Evolutionary conservation across 23 red algal genomes (phyloP).

Genomic region (Gracilariopsis chorda): DNA sequence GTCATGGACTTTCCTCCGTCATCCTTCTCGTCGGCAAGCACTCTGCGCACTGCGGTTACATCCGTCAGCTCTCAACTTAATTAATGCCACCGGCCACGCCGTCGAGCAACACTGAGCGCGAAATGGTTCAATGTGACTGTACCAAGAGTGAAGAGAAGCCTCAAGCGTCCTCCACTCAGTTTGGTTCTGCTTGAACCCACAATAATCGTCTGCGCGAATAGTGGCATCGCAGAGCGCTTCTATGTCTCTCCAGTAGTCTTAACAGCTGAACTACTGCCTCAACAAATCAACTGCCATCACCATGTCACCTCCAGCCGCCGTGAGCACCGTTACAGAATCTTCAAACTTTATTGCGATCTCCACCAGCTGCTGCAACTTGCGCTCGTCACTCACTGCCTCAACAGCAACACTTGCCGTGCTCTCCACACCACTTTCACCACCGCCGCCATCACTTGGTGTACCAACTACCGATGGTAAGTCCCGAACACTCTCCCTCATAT

Average conservation of each 20-base stretch:
- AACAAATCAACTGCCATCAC: constrained; percentile 71
- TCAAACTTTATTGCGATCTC: constrained; percentile 57
- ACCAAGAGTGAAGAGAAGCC: neutral
- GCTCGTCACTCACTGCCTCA: constrained; percentile 15
- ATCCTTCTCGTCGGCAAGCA: neutral
- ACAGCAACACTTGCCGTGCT: neutral
- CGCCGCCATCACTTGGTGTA: too few relatives aligned
- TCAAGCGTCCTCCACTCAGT: neutral
- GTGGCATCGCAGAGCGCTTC: too few relatives aligned
- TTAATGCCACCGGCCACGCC: neutral
- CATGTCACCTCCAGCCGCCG: constrained; percentile 54
- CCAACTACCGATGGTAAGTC: too few relatives aligned
- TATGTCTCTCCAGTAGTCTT: too few relatives aligned
- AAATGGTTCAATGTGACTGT: neutral
- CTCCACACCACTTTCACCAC: neutral
- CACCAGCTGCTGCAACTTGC: constrained; percentile 44
- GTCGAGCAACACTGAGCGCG: neutral
- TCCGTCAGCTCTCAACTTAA: neutral
- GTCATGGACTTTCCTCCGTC: neutral
- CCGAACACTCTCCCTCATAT: neutral
- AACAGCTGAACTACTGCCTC: constrained; percentile 22
- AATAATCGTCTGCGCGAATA: too few relatives aligned
- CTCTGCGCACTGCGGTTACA: neutral
- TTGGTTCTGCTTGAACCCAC: neutral
- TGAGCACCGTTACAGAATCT: constrained; percentile 19